Percentiles rank a stretch among this genome's conserved stretches.
Conservation (phyloP, 306 rosid genomes). For the Acacia melanoxylon region DNA sequence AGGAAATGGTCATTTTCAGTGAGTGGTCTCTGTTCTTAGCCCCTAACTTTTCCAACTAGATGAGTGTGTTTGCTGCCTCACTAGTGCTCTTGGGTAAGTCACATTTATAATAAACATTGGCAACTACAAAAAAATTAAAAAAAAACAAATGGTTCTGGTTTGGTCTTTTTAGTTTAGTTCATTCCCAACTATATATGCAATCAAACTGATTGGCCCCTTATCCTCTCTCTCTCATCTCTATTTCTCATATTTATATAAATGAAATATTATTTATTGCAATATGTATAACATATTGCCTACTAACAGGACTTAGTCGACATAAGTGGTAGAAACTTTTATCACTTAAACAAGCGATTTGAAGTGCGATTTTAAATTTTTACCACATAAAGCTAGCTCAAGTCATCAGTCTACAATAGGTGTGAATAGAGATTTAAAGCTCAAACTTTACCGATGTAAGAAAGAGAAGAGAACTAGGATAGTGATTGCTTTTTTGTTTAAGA, state of each 20-base stretch:
- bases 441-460: background rate
- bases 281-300: background rate
- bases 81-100: slow-evolving; percentile 37
- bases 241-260: background rate
- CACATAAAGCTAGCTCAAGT: background rate
- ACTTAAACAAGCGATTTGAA: background rate
- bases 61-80: background rate
- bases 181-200: background rate
- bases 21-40: slow-evolving; percentile 16
- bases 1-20: slow-evolving; percentile 59
- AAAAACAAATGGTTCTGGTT: slow-evolving; percentile 14
- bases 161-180: slow-evolving; percentile 12
- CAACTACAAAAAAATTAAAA: slow-evolving; percentile 11
- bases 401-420: background rate
- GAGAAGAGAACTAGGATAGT: background rate
- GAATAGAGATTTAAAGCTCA: background rate
- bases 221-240: background rate
- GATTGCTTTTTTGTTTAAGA: background rate
- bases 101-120: slow-evolving; percentile 18
- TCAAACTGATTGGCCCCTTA: slow-evolving; percentile 13
- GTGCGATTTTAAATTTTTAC: background rate
- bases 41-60: slow-evolving; percentile 16
- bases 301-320: background rate
- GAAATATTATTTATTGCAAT: background rate
- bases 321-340: background rate